phyloP scores from a whole-genome alignment of 2,329 filamentous ascomycete genomes.

The Pseudogymnoascus sp. region DNA sequence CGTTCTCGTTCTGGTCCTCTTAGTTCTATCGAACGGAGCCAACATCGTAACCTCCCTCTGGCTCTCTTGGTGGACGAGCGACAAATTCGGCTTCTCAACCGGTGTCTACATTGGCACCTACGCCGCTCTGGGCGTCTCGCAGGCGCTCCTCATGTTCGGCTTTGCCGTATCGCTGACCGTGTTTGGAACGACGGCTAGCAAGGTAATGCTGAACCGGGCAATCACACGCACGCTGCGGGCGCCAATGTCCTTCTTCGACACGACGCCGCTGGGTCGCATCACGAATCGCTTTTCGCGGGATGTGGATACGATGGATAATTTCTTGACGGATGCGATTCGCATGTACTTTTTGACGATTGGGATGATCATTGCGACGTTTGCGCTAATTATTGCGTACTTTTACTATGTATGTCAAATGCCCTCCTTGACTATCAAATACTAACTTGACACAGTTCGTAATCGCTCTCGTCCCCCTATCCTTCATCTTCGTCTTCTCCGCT shows the following conservation, averaged over 20 bases:
- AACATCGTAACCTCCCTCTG: slow-evolving; percentile 86
- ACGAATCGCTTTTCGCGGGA: slow-evolving; percentile 95
- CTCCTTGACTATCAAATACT: not conserved
- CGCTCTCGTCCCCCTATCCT: slow-evolving; percentile 59
- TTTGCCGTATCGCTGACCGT: slow-evolving; percentile 75
- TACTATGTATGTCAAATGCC: slow-evolving; percentile 46
- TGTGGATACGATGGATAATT: slow-evolving; percentile 95
- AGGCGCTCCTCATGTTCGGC: slow-evolving; percentile 68
- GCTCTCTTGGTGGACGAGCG: slow-evolving; percentile 88
- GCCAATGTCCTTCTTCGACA: slow-evolving; percentile 92
- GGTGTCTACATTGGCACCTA: slow-evolving; percentile 67
- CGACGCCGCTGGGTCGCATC: slow-evolving; percentile 87
- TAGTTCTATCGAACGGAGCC: slow-evolving; percentile 61
- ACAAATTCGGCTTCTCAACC: slow-evolving; percentile 60
- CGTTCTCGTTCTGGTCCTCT: slow-evolving; percentile 45
- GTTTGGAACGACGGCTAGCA: slow-evolving; percentile 73
- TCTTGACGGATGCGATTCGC: slow-evolving; percentile 76
- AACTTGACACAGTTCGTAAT: slow-evolving; percentile 39
- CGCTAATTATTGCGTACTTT: slow-evolving; percentile 90
- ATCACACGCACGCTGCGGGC: slow-evolving; percentile 67
- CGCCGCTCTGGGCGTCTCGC: slow-evolving; percentile 61
- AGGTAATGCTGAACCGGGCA: slow-evolving; percentile 70
- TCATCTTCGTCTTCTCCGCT: slow-evolving; percentile 74
- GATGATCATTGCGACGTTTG: slow-evolving; percentile 76
- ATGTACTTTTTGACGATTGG: slow-evolving; percentile 85